Evolutionary conservation across 345 rosid genomes (phyloP), one percentile per base, ranked within the genome.

Genomic region (Ceriops decandra): DNA sequence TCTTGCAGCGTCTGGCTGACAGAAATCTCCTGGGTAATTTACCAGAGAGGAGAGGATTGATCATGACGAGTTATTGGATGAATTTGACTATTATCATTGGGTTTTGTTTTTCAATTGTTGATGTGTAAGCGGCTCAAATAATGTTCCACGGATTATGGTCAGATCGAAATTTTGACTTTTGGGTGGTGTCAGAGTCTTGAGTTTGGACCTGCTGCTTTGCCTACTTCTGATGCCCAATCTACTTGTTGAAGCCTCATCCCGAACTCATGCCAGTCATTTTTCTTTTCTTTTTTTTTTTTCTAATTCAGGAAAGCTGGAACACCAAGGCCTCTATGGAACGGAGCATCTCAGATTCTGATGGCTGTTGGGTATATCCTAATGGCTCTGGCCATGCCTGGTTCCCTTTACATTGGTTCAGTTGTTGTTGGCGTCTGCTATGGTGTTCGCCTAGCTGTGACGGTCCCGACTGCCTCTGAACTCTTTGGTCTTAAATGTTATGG

Each of bases 241-340:
- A 21, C 26, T 13, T n/a, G 57, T 7, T 53, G 15, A 54, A 22
- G 28, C 21, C 58, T 21, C 21, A 13, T 8, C 27, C 15, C 28
- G 7, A 1, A 54, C 2, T 54, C 58, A 54, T 54, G 28, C 15
- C 10, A 2, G 20, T n/a, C 58, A 22, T 3, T 24, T 2, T 26
- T 17, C 68, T 63, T 61, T 49, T 7, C 0, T n/a, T 1, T 17
- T 70, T 63, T 61, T 49, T 7, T 0, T 15, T 1, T 51, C 24
- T 26, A 7, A 33, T 52, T 33, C 83, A 93, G 98, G 83, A 89
- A 82, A 80, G 82, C 83, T 49, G 98, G 95, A 83, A 80, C 86
- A 27, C 96, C 97, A 27, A 88, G 98, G 72, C 98, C 98, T 21
- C 76, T 88, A 3, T 93, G 98, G 97, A 93, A 91, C 66, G 98